These are phyloP conservation scores for Russula sp. DNA, from an alignment of 768 basidiomycete species.

Conservation along the genomic window DNA sequence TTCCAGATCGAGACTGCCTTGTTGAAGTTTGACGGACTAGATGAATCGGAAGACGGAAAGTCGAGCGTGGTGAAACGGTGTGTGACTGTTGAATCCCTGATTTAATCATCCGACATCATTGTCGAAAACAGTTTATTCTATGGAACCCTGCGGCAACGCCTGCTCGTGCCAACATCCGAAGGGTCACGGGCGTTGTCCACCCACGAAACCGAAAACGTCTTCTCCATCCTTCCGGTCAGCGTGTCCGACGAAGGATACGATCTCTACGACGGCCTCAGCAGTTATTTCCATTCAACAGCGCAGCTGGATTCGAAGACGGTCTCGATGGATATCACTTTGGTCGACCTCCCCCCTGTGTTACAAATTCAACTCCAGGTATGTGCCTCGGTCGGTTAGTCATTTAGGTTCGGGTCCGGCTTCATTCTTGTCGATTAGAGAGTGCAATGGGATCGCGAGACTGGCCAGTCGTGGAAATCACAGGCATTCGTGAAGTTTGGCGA, in stretches of 20 bases:
- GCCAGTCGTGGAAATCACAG: conserved; percentile 92
- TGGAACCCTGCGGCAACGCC: conserved; percentile 70
- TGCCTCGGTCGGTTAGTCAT: neutral
- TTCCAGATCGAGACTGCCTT: conserved; percentile 95
- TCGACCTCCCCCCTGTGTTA: conserved; percentile 82
- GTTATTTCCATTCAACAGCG: conserved; percentile 84
- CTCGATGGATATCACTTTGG: conserved; percentile 77
- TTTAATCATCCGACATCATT: too few species aligned
- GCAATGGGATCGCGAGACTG: conserved; percentile 88
- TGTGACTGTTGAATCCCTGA: conserved; percentile 5
- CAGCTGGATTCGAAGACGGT: conserved; percentile 85
- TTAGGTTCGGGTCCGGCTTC: neutral
- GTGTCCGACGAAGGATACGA: conserved; percentile 86
- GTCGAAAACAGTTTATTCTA: conserved; percentile 60
- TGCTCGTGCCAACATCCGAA: conserved; percentile 35
- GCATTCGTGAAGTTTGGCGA: conserved; percentile 89
- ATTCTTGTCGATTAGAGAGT: conserved; percentile 50
- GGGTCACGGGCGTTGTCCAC: conserved; percentile 45
- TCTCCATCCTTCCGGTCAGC: conserved; percentile 90
- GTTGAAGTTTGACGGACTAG: conserved; percentile 58
- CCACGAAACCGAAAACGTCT: conserved; percentile 85
- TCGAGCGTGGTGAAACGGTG: conserved; percentile 82
- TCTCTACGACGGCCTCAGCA: conserved; percentile 87
- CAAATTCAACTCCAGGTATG: conserved; percentile 93
- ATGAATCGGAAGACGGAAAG: conserved; percentile 44